Evolutionary conservation across 805 yeast species (phyloP), one percentile per base, ranked within the genome.

Genomic region (Myxozyma neotropica): DNA sequence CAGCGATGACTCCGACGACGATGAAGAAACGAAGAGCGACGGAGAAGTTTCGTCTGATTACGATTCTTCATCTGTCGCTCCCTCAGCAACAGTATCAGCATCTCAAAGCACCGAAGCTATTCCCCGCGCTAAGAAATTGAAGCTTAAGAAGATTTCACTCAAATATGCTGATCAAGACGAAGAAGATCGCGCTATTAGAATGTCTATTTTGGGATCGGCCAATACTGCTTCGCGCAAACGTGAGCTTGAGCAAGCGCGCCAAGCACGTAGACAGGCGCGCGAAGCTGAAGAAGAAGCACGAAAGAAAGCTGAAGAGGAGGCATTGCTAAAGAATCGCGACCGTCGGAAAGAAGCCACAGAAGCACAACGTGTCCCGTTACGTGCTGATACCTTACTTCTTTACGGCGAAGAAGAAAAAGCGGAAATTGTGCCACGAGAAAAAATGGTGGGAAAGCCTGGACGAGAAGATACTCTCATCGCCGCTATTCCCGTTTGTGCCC

Each of bases 101-200:
- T 15, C 56, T 17, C 58, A 69, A 59, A 46, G 53, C 58, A 62
- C 64, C 57, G 5, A 78, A 77, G 17, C 79, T 77, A 39, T 60
- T 26, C 84, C 86, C 5, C 83, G 97, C 68, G 97, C 98, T 49
- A 90, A 88, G 73, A 89, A 87, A 69, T 87, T 88, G 40, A 91
- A 91, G 70, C 69, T 88, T 73, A 89, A 88, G 77, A 91, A 89
- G 70, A 88, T 90, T 57, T 86, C 86, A 42, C 79, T 82, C 61
- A 93, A 92, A 70, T 93, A 93, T 69, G 89, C 85, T 2, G 91
- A 87, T 60, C 98, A 93, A 74, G 98, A 93, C 71, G 97, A 89
- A 53, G 94, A 88, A 57, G 98, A 93, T 68, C 81, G 91, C 57
- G 68, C 74, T 47, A 68, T 86, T 57, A 80, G 95, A 65, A 84